A percentile compares a stretch with the other conserved stretches of the same genome.
These are phyloP conservation scores for Cicer judaicum DNA, from an alignment of 306 rosid genomes.

Conservation along the genomic window DNA sequence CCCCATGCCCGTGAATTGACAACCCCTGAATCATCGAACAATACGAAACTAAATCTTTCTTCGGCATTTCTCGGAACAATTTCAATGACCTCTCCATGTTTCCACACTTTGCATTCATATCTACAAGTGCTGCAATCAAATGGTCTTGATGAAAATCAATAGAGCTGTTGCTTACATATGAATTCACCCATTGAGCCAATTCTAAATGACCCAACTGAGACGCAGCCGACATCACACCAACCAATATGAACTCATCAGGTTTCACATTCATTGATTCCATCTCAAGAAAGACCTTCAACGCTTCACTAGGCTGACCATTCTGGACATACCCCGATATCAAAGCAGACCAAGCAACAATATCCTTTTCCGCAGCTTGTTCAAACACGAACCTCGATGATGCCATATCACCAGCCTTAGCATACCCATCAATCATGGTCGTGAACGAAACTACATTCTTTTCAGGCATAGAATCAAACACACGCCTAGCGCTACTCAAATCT, in stretches of 20 bases:
- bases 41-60: conserved; percentile 60
- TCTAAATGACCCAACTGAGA: conserved; percentile 67
- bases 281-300: conserved; percentile 59
- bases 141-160: conserved; percentile 57
- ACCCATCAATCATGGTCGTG: conserved; percentile 81
- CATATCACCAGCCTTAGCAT: conserved; percentile 78
- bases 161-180: conserved; percentile 51
- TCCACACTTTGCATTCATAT: conserved; percentile 88
- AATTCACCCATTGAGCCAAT: conserved; percentile 68
- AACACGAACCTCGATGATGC: conserved; percentile 62
- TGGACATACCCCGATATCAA: conserved; percentile 77
- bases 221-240: conserved; percentile 79
- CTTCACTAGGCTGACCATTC: conserved; percentile 64
- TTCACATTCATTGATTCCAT: conserved; percentile 63
- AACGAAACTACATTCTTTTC: conserved; percentile 69
- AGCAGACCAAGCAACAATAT: conserved; percentile 74
- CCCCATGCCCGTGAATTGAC: conserved; percentile 71
- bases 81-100: conserved; percentile 68
- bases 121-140: conserved; percentile 69
- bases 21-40: conserved; percentile 80
- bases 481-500: conserved; percentile 60
- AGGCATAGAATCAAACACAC: conserved; percentile 69
- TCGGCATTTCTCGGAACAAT: conserved; percentile 60
- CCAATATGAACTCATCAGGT: conserved; percentile 71
- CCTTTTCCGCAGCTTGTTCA: conserved; percentile 57